Evolutionary conservation across 352 stramenopile species (phyloP), one percentile per base, ranked within the genome.

Genomic region (Phytophthora ohioensis): DNA sequence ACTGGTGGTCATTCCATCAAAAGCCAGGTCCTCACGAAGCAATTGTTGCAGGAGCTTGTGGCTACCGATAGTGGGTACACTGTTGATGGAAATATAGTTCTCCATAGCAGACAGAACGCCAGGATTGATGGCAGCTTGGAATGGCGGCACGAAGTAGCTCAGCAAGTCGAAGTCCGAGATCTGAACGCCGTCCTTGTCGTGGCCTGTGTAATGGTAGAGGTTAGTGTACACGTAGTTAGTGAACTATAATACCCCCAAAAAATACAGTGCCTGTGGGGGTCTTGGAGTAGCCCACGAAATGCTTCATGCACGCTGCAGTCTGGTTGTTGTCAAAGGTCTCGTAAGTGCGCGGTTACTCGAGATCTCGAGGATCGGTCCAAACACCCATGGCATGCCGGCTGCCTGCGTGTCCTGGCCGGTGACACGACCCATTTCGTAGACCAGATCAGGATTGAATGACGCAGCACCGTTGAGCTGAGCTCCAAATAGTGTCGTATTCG

Each of bases 51-150:
- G 73, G 57, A 92, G 82, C 36, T 90, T 81, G 35, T 77, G 71
- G 49, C 91, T 97, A 4, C 78, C 80, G 9, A 96, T 84, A 31
- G 95, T 84, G 0, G 94, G 94, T 5, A 98, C 81, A 15, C 91
- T 90, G 54, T 97, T 97, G 43, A 97, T 65, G 59, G 95, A 17
- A 93, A 91, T 94, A 78, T 98, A 98, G 60, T 73, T 94, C 71
- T 97, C 92, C 94, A 98, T 98, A 0, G 94, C 83, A 0, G 91
- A 92, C 56, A 94, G 68, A 1, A 81, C 85, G 0, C 82, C 85
- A 4, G 93, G 81, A 7, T 88, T 71, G 17, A 94, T 81, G 6
- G 87, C 87, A 6, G 86, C 82, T 21, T 87, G 67, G 58, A 95
- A 97, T 0, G 90, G 83, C 15, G 74, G 86, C 15, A 87, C 78